A percentile compares a stretch with the other conserved stretches of the same genome.
These are phyloP conservation scores for Solanum virginianum DNA, from an alignment of 257 asterid species.

Conservation along the genomic window DNA sequence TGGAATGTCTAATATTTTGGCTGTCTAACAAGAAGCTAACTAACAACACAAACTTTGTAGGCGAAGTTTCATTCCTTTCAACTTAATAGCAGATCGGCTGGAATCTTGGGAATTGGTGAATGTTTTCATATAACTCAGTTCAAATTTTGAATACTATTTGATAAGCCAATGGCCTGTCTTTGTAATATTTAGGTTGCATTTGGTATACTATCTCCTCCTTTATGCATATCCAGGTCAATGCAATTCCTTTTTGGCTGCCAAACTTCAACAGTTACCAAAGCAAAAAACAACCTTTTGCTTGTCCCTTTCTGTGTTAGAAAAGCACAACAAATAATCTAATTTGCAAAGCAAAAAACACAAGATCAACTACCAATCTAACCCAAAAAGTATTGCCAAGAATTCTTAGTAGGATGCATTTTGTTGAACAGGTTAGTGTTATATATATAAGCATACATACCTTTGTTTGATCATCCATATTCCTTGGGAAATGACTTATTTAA, in stretches of 20 bases:
- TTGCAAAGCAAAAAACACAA: background rate
- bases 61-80: background rate
- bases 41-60: background rate
- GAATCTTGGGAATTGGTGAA: background rate
- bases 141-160: background rate
- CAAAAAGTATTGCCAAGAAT: background rate
- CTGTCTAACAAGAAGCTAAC: background rate
- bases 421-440: background rate
- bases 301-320: background rate
- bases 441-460: background rate
- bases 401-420: background rate
- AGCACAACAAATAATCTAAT: background rate
- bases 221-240: background rate
- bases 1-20: background rate
- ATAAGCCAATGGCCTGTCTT: background rate
- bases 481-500: background rate
- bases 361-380: conserved; percentile 1
- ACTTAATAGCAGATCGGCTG: background rate
- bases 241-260: conserved; percentile 11
- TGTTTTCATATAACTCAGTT: background rate
- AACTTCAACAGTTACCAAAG: conserved; percentile 3
- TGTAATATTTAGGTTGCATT: background rate
- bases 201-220: background rate
- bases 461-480: background rate
- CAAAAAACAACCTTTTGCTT: background rate